Evolutionary conservation across 768 basidiomycete genomes (phyloP).

Genomic region (Tephrocybe sp.): DNA sequence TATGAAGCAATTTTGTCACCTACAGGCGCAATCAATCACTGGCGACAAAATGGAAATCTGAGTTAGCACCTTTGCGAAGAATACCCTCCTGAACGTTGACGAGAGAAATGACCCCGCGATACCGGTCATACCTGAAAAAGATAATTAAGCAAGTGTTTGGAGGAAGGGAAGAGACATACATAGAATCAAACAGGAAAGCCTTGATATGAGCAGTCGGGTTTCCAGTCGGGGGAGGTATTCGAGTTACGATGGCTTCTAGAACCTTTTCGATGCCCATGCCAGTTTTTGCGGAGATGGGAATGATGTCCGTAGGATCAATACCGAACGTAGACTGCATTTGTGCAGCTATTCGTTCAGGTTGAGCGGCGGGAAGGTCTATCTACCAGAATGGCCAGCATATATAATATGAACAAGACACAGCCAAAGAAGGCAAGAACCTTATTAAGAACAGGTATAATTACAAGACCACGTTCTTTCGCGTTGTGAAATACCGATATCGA

Average conservation of each 20-base stretch:
- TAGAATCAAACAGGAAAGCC: conserved; percentile 91
- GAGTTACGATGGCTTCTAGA: conserved; percentile 74
- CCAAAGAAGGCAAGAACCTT: conserved; percentile 58
- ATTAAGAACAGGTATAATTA: conserved; percentile 88
- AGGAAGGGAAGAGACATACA: conserved; percentile 46
- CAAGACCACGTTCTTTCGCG: conserved; percentile 76
- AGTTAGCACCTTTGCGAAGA: conserved; percentile 67
- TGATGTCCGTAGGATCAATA: conserved; percentile 67
- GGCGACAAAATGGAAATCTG: neutral
- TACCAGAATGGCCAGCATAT: conserved; percentile 32
- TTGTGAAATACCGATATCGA: conserved; percentile 93
- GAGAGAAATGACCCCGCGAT: conserved; percentile 92
- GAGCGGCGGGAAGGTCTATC: conserved; percentile 92
- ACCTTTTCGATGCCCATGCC: conserved; percentile 80
- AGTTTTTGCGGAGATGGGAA: conserved; percentile 90
- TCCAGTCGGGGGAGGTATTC: conserved; percentile 79
- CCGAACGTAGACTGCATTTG: conserved; percentile 86
- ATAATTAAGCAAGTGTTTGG: conserved; percentile 11
- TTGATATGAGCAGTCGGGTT: conserved; percentile 55
- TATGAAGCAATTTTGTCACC: conserved; percentile 90
- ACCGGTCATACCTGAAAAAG: conserved; percentile 78
- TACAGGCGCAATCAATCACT: conserved; percentile 23
- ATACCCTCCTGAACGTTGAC: conserved; percentile 79
- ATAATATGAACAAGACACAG: neutral
- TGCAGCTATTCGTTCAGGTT: conserved; percentile 73